Evolutionary conservation across 2,329 filamentous ascomycete genomes (phyloP).

Genomic region (Fusarium chuoi): DNA sequence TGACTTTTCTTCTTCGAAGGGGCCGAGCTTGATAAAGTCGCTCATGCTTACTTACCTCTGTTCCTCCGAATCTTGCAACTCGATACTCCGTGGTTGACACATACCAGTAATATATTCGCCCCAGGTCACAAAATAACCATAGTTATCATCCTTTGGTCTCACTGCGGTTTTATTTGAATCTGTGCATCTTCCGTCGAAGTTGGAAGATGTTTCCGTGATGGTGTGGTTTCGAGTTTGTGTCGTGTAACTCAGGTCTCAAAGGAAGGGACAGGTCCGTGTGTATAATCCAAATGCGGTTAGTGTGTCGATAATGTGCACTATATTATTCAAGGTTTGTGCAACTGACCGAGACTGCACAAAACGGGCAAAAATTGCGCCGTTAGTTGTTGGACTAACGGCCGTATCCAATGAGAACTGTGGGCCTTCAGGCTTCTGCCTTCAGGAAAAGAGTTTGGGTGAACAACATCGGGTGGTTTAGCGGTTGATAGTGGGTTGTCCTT

Average conservation of each 20-base stretch:
- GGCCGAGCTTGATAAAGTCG: background rate
- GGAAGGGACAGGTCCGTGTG: background rate
- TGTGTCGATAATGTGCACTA: background rate
- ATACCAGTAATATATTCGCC: background rate
- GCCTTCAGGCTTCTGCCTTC: background rate
- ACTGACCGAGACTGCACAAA: background rate
- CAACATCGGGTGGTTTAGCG: background rate
- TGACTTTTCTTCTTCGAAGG: constrained; percentile 15
- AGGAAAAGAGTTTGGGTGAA: background rate
- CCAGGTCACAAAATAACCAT: background rate
- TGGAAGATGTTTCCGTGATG: constrained; percentile 27
- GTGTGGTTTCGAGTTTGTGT: constrained; percentile 37
- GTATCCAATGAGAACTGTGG: background rate
- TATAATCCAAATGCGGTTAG: background rate
- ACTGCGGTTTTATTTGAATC: constrained; percentile 9
- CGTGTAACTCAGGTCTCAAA: background rate
- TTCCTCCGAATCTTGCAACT: background rate
- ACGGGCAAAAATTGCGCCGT: background rate
- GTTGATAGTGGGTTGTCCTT: constrained; percentile 3
- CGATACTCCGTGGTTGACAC: background rate
- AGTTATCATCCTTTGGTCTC: constrained; percentile 9
- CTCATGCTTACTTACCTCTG: background rate
- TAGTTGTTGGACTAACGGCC: background rate
- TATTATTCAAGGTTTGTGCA: constrained; percentile 1
- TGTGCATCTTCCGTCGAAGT: background rate